These are phyloP conservation scores for Moniliella sp. DNA, from an alignment of 1,284 basidiomycete species.

Conservation along the genomic window DNA sequence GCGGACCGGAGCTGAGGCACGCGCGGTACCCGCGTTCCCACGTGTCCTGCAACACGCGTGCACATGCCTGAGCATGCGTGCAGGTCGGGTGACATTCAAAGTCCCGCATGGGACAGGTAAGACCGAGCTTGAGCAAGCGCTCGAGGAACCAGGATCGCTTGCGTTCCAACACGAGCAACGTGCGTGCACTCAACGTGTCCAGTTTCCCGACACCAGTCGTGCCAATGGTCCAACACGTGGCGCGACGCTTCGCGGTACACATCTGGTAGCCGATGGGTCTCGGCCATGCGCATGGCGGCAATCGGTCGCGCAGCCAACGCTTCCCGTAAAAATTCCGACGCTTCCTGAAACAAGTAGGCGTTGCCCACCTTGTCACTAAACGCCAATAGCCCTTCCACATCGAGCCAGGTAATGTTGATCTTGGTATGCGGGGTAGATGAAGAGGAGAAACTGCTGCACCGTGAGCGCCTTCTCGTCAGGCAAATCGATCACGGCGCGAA, in stretches of 20 bases:
- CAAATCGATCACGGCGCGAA: slow-evolving; percentile 6
- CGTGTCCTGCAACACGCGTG: slow-evolving; percentile 71
- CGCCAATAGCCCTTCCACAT: slow-evolving; percentile 8
- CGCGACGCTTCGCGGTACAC: slow-evolving; percentile 13
- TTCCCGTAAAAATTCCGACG: slow-evolving; percentile 8
- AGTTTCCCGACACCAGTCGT: slow-evolving; percentile 11
- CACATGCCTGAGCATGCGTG: slow-evolving; percentile 56
- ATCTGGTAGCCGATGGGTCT: slow-evolving; percentile 9
- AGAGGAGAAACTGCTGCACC: slow-evolving; percentile 13
- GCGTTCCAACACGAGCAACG: slow-evolving; percentile 14
- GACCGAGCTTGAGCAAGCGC: slow-evolving; percentile 67
- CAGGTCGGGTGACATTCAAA: slow-evolving; percentile 54
- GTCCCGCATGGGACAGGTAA: slow-evolving; percentile 64
- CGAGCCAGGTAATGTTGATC: slow-evolving; percentile 10
- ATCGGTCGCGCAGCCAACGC: slow-evolving; percentile 16
- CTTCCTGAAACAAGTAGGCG: slow-evolving; percentile 7
- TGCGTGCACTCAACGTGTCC: slow-evolving; percentile 6
- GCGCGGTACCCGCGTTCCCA: slow-evolving; percentile 69
- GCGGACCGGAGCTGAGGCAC: slow-evolving; percentile 66
- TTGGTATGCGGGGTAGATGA: slow-evolving; percentile 17
- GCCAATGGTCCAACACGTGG: slow-evolving; percentile 18
- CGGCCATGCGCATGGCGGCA: slow-evolving; percentile 16
- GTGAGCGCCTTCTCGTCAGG: slow-evolving; percentile 11
- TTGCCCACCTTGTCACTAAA: slow-evolving; percentile 15
- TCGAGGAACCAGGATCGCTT: slow-evolving; percentile 41